Conservation (phyloP, 345 rosid genomes). For the Eucalyptus tenuipes region DNA sequence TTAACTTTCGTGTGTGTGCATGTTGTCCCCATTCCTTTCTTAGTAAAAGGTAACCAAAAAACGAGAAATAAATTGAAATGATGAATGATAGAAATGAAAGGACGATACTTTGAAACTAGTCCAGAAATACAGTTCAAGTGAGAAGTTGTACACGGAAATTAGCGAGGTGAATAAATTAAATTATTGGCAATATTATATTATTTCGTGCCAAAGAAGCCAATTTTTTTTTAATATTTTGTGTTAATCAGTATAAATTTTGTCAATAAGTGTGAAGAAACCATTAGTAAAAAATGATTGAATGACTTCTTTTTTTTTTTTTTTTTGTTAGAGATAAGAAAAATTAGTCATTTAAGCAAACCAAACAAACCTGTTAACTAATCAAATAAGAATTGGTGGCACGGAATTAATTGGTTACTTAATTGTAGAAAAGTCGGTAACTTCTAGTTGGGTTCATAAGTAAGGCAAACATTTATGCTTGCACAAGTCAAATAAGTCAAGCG, state of each 20-base stretch:
- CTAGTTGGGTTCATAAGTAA: background rate
- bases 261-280: background rate
- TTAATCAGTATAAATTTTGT: background rate
- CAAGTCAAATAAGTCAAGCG: background rate
- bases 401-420: background rate
- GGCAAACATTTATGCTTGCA: background rate
- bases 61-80: background rate
- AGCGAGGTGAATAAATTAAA: background rate
- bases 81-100: background rate
- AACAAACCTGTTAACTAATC: background rate
- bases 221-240: background rate
- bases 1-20: background rate
- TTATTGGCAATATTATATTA: background rate
- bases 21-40: background rate
- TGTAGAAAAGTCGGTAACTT: background rate
- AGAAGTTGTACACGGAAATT: background rate
- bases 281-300: background rate
- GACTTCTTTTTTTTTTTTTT: background rate
- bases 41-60: background rate
- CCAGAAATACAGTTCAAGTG: background rate
- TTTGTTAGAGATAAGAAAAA: background rate
- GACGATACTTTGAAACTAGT: background rate
- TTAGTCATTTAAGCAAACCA: background rate
- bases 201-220: background rate
- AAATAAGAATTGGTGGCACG: background rate